These are phyloP conservation scores for Russula vinacea DNA, from an alignment of 768 basidiomycete genomes.

Conservation along the genomic window DNA sequence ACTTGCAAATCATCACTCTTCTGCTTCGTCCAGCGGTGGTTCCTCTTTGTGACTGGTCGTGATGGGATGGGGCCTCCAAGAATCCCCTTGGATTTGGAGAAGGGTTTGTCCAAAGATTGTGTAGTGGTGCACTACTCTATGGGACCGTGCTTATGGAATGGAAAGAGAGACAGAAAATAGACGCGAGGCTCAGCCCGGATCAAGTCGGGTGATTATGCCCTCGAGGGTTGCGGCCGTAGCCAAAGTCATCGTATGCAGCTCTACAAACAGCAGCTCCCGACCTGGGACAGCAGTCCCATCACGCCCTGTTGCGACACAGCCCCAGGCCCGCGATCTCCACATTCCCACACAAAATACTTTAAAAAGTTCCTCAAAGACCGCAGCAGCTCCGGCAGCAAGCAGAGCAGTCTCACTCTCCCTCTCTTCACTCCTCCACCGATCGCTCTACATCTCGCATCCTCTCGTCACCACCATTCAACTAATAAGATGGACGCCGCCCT, in stretches of 20 bases:
- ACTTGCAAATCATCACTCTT: too few relatives aligned
- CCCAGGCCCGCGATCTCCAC: background rate
- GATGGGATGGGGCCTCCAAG: too few relatives aligned
- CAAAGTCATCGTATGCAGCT: background rate
- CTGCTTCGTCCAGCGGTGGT: too few relatives aligned
- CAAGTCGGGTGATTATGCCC: constrained; percentile 1
- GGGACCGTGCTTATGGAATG: too few relatives aligned
- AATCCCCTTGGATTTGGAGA: too few relatives aligned
- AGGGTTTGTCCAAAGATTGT: too few relatives aligned
- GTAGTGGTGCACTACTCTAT: too few relatives aligned
- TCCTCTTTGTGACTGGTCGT: too few relatives aligned
- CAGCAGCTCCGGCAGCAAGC: too few relatives aligned
- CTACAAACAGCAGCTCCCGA: background rate
- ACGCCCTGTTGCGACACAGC: background rate
- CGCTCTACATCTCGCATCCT: background rate
- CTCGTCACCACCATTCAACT: background rate
- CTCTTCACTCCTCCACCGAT: background rate
- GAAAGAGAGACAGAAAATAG: background rate
- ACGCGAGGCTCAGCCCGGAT: background rate
- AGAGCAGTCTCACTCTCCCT: background rate
- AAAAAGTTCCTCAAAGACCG: background rate
- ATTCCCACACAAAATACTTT: background rate
- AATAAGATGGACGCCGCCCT: constrained; percentile 30
- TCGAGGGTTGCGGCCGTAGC: constrained; percentile 3
- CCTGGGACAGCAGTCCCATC: background rate